Evolutionary conservation across 352 stramenopile species (phyloP).

Genomic region (Globisporangium takayamanum): DNA sequence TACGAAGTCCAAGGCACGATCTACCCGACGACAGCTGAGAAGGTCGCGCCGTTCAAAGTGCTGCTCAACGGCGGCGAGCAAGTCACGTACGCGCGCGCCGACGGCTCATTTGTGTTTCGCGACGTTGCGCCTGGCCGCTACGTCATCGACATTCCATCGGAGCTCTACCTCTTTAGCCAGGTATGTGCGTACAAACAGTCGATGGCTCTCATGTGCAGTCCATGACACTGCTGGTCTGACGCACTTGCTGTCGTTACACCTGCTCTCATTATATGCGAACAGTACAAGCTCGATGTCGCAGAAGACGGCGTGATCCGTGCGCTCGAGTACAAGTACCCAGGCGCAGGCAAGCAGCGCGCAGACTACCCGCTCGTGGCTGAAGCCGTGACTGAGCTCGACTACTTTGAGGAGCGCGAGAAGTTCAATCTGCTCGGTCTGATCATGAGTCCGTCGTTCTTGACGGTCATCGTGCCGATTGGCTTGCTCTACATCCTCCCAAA

Average conservation of each 20-base stretch:
- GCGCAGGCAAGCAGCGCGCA: conserved; percentile 49
- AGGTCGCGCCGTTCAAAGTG: conserved; percentile 54
- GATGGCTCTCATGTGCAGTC: neutral
- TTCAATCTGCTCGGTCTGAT: conserved; percentile 70
- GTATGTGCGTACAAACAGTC: conserved; percentile 6
- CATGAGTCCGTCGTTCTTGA: conserved; percentile 81
- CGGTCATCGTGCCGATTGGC: conserved; percentile 65
- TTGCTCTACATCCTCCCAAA: conserved; percentile 79
- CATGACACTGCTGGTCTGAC: neutral
- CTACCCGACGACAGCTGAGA: conserved; percentile 39
- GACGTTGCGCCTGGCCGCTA: conserved; percentile 66
- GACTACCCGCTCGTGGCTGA: conserved; percentile 62
- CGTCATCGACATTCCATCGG: conserved; percentile 64
- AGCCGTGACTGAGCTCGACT: conserved; percentile 60
- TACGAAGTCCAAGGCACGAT: conserved; percentile 57
- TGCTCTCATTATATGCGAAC: neutral
- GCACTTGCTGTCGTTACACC: too few species aligned
- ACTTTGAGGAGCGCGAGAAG: conserved; percentile 83
- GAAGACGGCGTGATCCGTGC: conserved; percentile 12
- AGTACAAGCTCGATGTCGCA: conserved; percentile 10
- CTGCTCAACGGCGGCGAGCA: conserved; percentile 72
- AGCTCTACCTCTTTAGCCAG: conserved; percentile 68
- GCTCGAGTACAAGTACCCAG: conserved; percentile 78
- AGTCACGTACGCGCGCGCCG: conserved; percentile 50
- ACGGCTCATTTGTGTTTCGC: conserved; percentile 71